Evolutionary conservation across 805 yeast genomes (phyloP), one percentile per base, ranked within the genome.

Genomic region (Ogataea ramenticola): DNA sequence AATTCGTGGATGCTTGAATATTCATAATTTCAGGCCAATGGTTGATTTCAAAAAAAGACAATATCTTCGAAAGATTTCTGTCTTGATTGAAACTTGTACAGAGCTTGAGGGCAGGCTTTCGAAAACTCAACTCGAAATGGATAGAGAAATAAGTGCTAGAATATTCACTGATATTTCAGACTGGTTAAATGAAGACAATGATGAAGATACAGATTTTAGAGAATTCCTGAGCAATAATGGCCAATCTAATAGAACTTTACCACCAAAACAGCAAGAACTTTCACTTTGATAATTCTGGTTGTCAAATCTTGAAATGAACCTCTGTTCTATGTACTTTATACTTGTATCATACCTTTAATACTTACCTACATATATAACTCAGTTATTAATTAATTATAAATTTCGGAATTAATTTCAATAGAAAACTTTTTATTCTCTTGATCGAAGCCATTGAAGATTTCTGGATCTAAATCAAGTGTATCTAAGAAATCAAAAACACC

Each of bases 21-120:
- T 89, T 36, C 74, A 79, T 2, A 70, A 82, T 45, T 67, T 84
- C 60, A 69, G 65, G 39, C 82, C 90, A 2, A 61, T 89, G 2
- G 80, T 86, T n/a, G 74, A 73, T 49, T 87, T 80, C 68, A 83
- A 80, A 57, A 61, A 76, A 43, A 62, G 76, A 47, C 81, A 74
- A 51, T 41, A 39, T 11, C 44, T 51, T 22, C 57, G 62, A 32
- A 74, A 72, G 2, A 64, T 72, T 16, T 68, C 77, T 2, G 71
- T 89, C 5, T 60, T 88, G 34, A 71, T 89, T 30, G 96, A 88
- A 61, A 81, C 88, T 20, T 87, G 96, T 60, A 95, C 86, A 54
- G 61, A 68, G 3, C 65, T 87, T 39, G 82, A 82, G 54, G 57
- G 65, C 17, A 67, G 80, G 46, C 71, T 87, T 66, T 68, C 75